Evolutionary conservation across 768 basidiomycete genomes (phyloP).

Genomic region (Lactarius vividus): DNA sequence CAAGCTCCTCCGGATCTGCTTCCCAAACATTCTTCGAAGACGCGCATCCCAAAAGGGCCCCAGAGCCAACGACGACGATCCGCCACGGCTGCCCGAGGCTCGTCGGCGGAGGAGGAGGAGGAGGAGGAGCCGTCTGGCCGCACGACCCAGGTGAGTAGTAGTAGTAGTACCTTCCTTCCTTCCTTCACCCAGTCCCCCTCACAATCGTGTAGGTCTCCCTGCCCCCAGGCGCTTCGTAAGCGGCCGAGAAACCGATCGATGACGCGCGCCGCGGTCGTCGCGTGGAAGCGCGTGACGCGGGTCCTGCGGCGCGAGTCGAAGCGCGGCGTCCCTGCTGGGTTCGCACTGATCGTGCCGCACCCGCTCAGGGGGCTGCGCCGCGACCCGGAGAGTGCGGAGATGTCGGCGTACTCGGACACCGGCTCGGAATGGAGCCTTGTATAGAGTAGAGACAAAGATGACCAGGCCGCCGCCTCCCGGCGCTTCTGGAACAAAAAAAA

Average conservation of each 20-base stretch:
- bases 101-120: too few species aligned
- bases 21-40: neutral
- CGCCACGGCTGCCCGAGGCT: neutral
- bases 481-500: neutral
- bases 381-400: neutral
- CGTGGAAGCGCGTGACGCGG: slow-evolving; percentile 5
- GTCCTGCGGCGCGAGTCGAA: slow-evolving; percentile 2
- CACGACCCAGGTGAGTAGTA: neutral
- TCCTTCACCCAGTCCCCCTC: too few species aligned
- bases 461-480: neutral
- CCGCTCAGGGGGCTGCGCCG: neutral
- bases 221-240: neutral
- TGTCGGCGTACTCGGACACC: neutral
- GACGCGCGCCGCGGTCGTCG: neutral
- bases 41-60: neutral
- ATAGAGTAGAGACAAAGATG: neutral
- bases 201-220: neutral
- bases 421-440: slow-evolving; percentile 12
- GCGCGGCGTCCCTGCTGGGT: neutral
- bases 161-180: too few species aligned
- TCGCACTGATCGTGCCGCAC: slow-evolving; percentile 2
- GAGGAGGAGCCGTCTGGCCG: neutral
- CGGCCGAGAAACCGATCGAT: neutral
- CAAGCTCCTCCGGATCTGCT: neutral
- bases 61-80: neutral